Base-by-base conservation (phyloP, 2,329 filamentous ascomycete species). In the Microsporum audouinii region DNA sequence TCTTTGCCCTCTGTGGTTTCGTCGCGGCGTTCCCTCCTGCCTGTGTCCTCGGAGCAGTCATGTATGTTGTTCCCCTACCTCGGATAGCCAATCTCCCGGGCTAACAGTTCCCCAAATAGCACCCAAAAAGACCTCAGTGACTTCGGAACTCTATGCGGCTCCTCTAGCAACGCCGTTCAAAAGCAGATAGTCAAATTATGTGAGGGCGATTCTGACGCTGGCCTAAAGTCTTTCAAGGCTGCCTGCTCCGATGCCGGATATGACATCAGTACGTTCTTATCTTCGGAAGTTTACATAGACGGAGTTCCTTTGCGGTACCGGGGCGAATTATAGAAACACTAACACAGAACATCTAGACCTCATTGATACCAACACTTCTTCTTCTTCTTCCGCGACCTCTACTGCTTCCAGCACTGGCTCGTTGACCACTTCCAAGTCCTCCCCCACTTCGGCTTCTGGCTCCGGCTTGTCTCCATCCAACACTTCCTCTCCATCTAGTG, bases 11-110 rank as follows among this genome's bases (percentile, higher is more conserved):
- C 61, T 71, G 72, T 67, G 74, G 75, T 65, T 69, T 76, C 60
- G 69, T 72, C 62, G 71, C 73, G 61, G 72, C 74, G n/a, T 67
- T 73, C 58, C 76, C 79, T 53, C 79, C 79, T 33, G 77, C 77
- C 60, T 82, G 80, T 69, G 71, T 82, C 53, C 71, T 82, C 51
- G 73, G 71, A 47, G 79, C 77, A 41, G 73, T 82, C 65, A 79
- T 79, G 79, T 80, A 75, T 64, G 76, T 53, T 36, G 51, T 34
- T 10, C 4, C 23, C 8, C 23, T n/a, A 29, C 12, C 53, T 39
- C 4, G 47, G 17, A 7, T 33, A 14, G 34, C 5, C 45, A 33
- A 31, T 6, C 27, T 59, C 14, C 55, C 55, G 27, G 57, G n/a
- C 67, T 73, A 61, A 72, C 64, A 14, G 29, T 17, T 7, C 5